phyloP scores from a whole-genome alignment of 495 filamentous ascomycete species.

The Elasticomyces elasticus region DNA sequence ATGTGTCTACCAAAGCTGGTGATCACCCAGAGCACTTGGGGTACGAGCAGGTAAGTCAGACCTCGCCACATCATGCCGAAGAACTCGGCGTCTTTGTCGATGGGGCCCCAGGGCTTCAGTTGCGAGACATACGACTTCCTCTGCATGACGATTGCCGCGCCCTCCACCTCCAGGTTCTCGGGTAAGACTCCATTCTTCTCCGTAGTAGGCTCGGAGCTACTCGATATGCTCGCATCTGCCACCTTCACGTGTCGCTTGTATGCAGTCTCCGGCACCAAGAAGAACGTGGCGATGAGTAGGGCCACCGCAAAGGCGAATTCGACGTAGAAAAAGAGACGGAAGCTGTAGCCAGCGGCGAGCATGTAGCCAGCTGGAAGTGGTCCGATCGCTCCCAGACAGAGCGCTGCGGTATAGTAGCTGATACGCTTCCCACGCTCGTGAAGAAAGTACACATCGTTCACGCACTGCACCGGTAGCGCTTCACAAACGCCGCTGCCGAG shows the following conservation, averaged over 20 bases:
- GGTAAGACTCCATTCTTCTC: conserved; percentile 9
- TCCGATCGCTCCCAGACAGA: conserved; percentile 50
- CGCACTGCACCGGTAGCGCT: conserved; percentile 53
- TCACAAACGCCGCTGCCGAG: conserved; percentile 55
- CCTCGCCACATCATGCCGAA: conserved; percentile 16
- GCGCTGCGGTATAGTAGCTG: conserved; percentile 38
- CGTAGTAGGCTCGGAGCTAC: not conserved
- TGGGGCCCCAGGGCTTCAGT: conserved; percentile 23
- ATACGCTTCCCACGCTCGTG: conserved; percentile 20
- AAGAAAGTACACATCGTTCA: conserved; percentile 56
- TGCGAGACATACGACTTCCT: conserved; percentile 19
- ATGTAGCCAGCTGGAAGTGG: conserved; percentile 55
- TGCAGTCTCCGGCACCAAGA: conserved; percentile 52
- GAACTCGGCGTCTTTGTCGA: conserved; percentile 14
- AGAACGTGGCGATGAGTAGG: conserved; percentile 47
- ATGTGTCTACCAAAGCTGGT: conserved; percentile 6
- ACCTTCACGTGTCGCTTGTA: conserved; percentile 37
- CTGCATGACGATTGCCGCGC: conserved; percentile 11
- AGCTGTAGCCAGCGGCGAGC: conserved; percentile 51
- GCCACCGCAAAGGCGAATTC: conserved; percentile 48
- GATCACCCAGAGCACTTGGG: conserved; percentile 14
- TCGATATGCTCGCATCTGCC: not conserved
- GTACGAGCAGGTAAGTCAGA: conserved; percentile 15
- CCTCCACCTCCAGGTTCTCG: conserved; percentile 13
- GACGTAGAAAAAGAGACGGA: conserved; percentile 56